Evolutionary conservation across 208 protist species (phyloP).

Genomic region (Crithidia bombi): DNA sequence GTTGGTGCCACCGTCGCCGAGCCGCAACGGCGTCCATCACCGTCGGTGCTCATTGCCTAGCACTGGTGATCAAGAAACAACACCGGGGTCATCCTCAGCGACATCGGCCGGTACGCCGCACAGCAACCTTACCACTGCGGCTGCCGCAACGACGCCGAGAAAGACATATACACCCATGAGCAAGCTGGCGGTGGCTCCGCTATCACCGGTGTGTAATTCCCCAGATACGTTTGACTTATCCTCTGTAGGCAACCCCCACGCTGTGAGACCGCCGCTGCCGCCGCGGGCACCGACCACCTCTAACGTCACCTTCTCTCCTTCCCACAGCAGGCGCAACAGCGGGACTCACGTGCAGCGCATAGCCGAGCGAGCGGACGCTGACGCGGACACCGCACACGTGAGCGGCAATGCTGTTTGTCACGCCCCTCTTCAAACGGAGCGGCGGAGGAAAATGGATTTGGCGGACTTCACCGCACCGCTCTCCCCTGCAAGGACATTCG

Average conservation of each 20-base stretch:
- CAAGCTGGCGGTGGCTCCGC: background rate
- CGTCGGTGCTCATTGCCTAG: background rate
- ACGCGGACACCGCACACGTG: background rate
- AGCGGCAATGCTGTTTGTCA: background rate
- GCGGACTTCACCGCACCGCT: conserved; percentile 1
- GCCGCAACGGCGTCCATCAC: background rate
- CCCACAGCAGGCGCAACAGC: too few relatives aligned
- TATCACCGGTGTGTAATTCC: background rate
- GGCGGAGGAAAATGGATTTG: background rate
- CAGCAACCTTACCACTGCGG: background rate
- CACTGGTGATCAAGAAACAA: background rate
- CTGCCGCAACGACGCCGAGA: background rate
- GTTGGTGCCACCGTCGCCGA: background rate
- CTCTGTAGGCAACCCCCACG: too few relatives aligned
- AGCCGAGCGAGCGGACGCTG: background rate
- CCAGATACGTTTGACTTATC: background rate
- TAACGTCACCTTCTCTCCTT: too few relatives aligned
- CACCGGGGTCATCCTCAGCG: too few relatives aligned
- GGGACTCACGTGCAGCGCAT: background rate
- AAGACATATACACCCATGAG: background rate
- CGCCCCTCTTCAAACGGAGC: background rate
- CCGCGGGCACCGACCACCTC: background rate
- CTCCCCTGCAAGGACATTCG: background rate
- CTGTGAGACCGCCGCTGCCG: conserved; percentile 5
- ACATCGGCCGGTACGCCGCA: background rate